Conservation (phyloP, 148 eudicot species). For the Persicaria tinctoria region DNA sequence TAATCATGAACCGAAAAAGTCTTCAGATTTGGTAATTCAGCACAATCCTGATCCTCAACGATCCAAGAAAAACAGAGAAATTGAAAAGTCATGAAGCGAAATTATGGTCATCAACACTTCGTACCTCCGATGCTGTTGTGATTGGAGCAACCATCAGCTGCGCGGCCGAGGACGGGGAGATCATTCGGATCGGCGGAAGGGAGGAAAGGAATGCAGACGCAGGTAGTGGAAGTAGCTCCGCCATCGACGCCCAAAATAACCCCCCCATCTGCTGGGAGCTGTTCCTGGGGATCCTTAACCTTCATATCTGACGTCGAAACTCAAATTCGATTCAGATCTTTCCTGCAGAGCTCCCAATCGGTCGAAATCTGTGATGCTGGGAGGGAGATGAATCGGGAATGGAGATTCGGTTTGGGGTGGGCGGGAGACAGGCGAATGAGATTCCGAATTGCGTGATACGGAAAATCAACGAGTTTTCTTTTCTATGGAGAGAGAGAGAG, state of each 20-base stretch:
- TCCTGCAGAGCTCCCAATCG: too few relatives aligned
- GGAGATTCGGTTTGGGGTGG: too few relatives aligned
- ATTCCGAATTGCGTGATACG: too few relatives aligned
- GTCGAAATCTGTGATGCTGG: too few relatives aligned
- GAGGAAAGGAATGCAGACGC: slow-evolving; percentile 54
- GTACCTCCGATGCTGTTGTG: slow-evolving; percentile 90
- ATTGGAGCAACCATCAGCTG: slow-evolving; percentile 75
- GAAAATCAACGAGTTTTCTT: too few relatives aligned
- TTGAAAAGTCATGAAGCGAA: background rate
- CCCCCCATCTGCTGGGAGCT: slow-evolving; percentile 8
- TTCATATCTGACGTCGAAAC: slow-evolving; percentile 25
- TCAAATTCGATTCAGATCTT: slow-evolving; percentile 14
- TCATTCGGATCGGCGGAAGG: slow-evolving; percentile 23
- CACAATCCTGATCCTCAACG: background rate
- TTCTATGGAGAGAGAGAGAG: too few relatives aligned
- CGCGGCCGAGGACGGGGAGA: slow-evolving; percentile 49
- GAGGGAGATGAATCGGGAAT: too few relatives aligned
- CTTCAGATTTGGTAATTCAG: too few relatives aligned
- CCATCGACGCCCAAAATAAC: slow-evolving; percentile 77
- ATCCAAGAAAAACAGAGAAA: background rate
- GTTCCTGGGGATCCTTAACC: background rate
- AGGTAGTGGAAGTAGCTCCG: slow-evolving; percentile 73
- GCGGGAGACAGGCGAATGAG: too few relatives aligned
- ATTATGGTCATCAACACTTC: background rate
- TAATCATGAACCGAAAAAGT: too few relatives aligned